Evolutionary conservation across 805 yeast genomes (phyloP), one percentile per base, ranked within the genome.

Genomic region (Blastobotrys chiropterorum): DNA sequence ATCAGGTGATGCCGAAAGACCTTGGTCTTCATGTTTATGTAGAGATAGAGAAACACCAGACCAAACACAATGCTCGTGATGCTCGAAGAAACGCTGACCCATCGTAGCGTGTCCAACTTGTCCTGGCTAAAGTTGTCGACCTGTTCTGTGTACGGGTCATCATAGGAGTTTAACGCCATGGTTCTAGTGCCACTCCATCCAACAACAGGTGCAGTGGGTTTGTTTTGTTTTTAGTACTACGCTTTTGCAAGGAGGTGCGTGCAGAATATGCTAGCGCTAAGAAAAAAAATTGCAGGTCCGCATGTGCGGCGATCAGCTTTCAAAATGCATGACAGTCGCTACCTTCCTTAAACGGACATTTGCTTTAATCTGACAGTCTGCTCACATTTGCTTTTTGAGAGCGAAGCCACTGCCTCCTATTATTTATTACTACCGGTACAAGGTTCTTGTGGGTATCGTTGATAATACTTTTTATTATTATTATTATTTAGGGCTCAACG

Each of bases 11-110:
- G 67, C 7, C 68, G 57, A 44, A 64, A 64, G 34, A 57, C 60
- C 44, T 58, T 57, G 21, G 41, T 39, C 26, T 53, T 51, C 65
- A 66, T 62, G 45, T 60, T 56, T 30, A 52, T 46, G 51, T 82
- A 74, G 53, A 76, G 67, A 64, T 83, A 87, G 53, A 86, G 71
- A 5, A 86, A 82, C 0, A 74, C 57, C 3, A 83, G 58, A n/a
- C 90, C 86, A 43, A 76, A 66, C 2, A 74, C 47, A 0, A 83
- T 67, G 15, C 86, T 80, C 2, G 70, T 53, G 4, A 76, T 66
- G 1, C 84, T 73, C 0, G 85, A 68, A 0, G 77, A 60, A 5
- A 82, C 74, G 1, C 83, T 74, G 19, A 75, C 58, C 34, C 72
- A 66, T 49, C 80, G 68, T 41, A 71, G 53, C 26, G 53, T 55